A percentile compares a stretch with the other conserved stretches of the same genome.
Evolutionary conservation across 352 stramenopile genomes (phyloP).

Genomic region (Thalassiosira hispida): DNA sequence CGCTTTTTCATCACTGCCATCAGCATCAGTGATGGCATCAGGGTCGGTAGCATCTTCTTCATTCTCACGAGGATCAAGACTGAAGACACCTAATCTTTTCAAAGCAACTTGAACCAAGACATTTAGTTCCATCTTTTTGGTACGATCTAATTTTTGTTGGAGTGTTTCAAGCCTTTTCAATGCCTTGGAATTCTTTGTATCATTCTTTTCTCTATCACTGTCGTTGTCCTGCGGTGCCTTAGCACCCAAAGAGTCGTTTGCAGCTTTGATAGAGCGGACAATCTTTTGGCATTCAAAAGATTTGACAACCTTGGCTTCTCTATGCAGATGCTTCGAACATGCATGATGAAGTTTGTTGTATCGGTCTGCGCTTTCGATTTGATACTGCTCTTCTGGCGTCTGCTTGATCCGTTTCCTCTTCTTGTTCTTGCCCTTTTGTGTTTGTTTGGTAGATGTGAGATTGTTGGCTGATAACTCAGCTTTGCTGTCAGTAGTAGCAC

Average conservation of each 20-base stretch:
- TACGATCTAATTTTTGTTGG: conserved; percentile 45
- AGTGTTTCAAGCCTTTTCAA: conserved; percentile 31
- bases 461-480: neutral
- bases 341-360: conserved; percentile 63
- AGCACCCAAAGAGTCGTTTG: conserved; percentile 32
- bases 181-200: conserved; percentile 21
- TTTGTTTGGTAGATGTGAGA: conserved; percentile 7
- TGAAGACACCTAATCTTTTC: conserved; percentile 50
- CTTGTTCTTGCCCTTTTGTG: conserved; percentile 26
- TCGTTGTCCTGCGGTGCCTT: conserved; percentile 2
- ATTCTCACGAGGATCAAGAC: conserved; percentile 28
- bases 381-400: conserved; percentile 39
- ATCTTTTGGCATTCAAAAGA: conserved; percentile 74
- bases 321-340: conserved; percentile 66
- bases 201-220: conserved; percentile 8
- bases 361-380: conserved; percentile 52
- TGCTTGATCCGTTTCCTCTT: conserved; percentile 32
- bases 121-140: conserved; percentile 57
- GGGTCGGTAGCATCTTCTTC: neutral
- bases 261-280: conserved; percentile 58
- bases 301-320: conserved; percentile 70
- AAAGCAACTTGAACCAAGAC: conserved; percentile 42
- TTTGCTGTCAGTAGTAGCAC: conserved; percentile 1
- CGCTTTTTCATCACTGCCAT: conserved; percentile 25
- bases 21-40: neutral